A percentile compares a stretch with the other conserved stretches of the same genome.
Evolutionary conservation across 805 yeast species (phyloP).

Genomic region (Sugiyamaella smithiae): DNA sequence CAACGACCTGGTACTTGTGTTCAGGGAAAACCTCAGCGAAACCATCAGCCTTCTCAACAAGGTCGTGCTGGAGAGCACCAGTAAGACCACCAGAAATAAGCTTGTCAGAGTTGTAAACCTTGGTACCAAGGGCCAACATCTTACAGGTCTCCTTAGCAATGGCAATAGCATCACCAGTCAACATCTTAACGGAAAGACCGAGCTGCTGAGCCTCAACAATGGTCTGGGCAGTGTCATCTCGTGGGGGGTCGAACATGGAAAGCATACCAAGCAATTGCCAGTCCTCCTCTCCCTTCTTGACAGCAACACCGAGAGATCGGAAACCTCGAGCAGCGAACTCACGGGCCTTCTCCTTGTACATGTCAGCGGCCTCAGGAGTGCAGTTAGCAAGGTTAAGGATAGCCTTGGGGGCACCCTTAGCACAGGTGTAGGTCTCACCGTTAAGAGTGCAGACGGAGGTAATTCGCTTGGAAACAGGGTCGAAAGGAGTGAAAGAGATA

Average conservation of each 20-base stretch:
- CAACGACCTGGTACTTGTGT: constrained; percentile 95
- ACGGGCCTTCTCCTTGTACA: constrained; percentile 94
- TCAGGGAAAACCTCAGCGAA: constrained; percentile 98
- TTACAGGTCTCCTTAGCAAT: constrained; percentile 98
- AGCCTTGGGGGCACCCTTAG: constrained; percentile 98
- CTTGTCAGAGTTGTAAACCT: constrained; percentile 96
- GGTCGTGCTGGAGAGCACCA: constrained; percentile 96
- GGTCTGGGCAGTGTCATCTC: constrained; percentile 96
- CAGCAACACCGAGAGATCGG: constrained; percentile 98
- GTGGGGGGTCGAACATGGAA: constrained; percentile 99
- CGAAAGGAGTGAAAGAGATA: constrained; percentile 89
- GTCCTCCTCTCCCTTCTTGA: constrained; percentile 98
- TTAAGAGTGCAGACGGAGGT: constrained; percentile 92
- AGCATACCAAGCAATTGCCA: constrained; percentile 97
- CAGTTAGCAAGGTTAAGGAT: constrained; percentile 50
- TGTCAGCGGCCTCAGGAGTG: constrained; percentile 90
- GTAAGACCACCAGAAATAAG: constrained; percentile 95
- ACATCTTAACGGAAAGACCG: constrained; percentile 96
- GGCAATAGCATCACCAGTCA: constrained; percentile 99
- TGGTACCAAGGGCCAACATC: constrained; percentile 94
- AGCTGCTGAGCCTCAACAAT: constrained; percentile 86
- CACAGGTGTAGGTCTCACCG: constrained; percentile 93
- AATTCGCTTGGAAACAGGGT: constrained; percentile 96
- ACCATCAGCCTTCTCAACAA: constrained; percentile 97
- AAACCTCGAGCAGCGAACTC: constrained; percentile 98